These are phyloP conservation scores for Penicillium hesseltinei DNA, from an alignment of 2,329 filamentous ascomycete genomes.

Conservation along the genomic window DNA sequence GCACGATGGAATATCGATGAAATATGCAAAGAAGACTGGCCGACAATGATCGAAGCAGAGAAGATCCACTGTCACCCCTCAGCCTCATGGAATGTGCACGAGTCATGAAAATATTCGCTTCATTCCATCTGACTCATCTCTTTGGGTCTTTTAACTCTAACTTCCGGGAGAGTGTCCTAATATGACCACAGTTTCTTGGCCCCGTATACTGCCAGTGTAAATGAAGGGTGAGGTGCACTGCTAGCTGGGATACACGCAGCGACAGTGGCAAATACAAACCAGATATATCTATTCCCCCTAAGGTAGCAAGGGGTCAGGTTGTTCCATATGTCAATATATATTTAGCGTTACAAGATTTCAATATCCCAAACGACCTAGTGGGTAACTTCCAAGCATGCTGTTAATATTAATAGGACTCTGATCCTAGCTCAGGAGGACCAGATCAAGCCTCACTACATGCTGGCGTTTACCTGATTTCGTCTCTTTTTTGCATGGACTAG, in stretches of 20 bases:
- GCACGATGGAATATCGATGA: not conserved
- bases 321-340: not conserved
- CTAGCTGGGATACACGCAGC: not conserved
- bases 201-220: slow-evolving; percentile 35
- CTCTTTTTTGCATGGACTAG: too few species aligned
- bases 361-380: not conserved
- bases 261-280: not conserved
- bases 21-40: not conserved
- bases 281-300: not conserved
- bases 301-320: not conserved
- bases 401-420: not conserved
- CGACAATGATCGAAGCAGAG: not conserved
- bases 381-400: not conserved
- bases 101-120: not conserved
- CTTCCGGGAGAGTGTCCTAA: not conserved
- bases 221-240: not conserved
- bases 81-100: not conserved
- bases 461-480: too few species aligned
- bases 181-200: slow-evolving; percentile 35
- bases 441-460: too few species aligned
- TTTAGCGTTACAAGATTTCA: not conserved
- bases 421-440: too few species aligned
- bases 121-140: not conserved
- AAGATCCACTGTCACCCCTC: not conserved
- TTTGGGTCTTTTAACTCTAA: too few species aligned